A percentile compares a stretch with the other conserved stretches of the same genome.
Conservation (phyloP, 306 rosid species). For the Arachis stenosperma region DNA sequence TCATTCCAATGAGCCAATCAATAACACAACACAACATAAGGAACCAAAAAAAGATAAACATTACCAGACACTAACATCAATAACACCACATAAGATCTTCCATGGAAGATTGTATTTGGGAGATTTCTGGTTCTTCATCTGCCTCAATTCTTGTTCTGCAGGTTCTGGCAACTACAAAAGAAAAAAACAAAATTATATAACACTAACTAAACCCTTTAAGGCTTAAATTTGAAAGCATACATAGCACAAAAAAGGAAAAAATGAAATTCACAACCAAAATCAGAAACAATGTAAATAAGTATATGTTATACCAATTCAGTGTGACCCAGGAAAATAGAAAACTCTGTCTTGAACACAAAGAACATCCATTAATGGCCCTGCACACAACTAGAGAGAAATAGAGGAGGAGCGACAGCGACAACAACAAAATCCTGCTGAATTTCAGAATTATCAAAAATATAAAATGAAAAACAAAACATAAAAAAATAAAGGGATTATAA, state of each 20-base stretch:
- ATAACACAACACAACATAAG: conserved; percentile 10
- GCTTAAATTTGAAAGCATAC: conserved; percentile 21
- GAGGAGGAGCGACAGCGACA: too few species aligned
- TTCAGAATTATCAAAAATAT: too few species aligned
- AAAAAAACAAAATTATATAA: conserved; percentile 27
- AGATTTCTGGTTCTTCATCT: conserved; percentile 45
- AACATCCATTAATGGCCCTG: conserved; percentile 89
- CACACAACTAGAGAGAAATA: conserved; percentile 48
- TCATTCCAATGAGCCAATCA: conserved; percentile 4
- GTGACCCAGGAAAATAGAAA: conserved; percentile 88
- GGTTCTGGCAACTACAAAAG: conserved; percentile 72
- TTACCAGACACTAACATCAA: conserved; percentile 66
- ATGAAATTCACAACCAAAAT: neutral
- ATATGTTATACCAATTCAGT: conserved; percentile 69
- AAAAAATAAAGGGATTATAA: too few species aligned
- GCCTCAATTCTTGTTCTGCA: conserved; percentile 67
- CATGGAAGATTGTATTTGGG: conserved; percentile 73
- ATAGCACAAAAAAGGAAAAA: conserved; percentile 32
- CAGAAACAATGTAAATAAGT: neutral
- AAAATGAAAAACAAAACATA: too few species aligned
- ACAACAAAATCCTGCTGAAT: too few species aligned
- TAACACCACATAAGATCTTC: conserved; percentile 77
- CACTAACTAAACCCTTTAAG: conserved; percentile 15
- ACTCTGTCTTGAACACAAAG: conserved; percentile 64
- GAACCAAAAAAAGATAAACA: conserved; percentile 35